Base-by-base conservation (phyloP, 225 moss, liverwort and hornwort species). In the Asterella californica region DNA sequence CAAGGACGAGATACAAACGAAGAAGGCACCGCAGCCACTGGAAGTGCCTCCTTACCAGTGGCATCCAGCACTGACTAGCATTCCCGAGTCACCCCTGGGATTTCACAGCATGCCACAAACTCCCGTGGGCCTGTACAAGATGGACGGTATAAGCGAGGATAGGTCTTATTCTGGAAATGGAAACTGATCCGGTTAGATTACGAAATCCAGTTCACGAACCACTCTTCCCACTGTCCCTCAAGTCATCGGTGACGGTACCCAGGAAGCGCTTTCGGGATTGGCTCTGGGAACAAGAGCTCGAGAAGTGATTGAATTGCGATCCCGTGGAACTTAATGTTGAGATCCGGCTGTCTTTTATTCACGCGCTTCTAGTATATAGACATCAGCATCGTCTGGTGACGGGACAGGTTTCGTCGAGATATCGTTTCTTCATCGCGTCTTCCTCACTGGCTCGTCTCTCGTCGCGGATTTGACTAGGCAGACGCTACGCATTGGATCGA, bases 21-120 rank as follows among this genome's bases (percentile, higher is more conserved):
- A 72, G 15, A 46, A 32, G 10, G 0, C 34, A 70, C 59, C 77
- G 25, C 22, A 70, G 61, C 73, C 76, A 32, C 1, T 84, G 50
- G 79, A 83, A 4, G 61, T 65, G 55, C 81, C 76, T 0, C 2
- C 14, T 32, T 81, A 50, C 47, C 49, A n/a, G 21, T 88, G 87
- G 87, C 72, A 25, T 48, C 87, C 87, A 54, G 19, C 53, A 34
- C 49, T 88, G 15, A 17, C 78, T 3, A 80, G 79, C 19, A 84
- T 88, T 64, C 85, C 87, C 34, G 87, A 88, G 36, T 88, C 87
- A 14, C 87, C 87, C 55, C 61, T 88, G 36, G 87, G 87, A 25
- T 88, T 78, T 25, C 87, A 88, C 29, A 81, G 59, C 54, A 42
- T 25, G 0, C 84, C 87, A 0, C 54, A 55, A 68, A 81, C 87